These are phyloP conservation scores for Talaromyces adpressus DNA, from an alignment of 495 filamentous ascomycete genomes.

Conservation along the genomic window DNA sequence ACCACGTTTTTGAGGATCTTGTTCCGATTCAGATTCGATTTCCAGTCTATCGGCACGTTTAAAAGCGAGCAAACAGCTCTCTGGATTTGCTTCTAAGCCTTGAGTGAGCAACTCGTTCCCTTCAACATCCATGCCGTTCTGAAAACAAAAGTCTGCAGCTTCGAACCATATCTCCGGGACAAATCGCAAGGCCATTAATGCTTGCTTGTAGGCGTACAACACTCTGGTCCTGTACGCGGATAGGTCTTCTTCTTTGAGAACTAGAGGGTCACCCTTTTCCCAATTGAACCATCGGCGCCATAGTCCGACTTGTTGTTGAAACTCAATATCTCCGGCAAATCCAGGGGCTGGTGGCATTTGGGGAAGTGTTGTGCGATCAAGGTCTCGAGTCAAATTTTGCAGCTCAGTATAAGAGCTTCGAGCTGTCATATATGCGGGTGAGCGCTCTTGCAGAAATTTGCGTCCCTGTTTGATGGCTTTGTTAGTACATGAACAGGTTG, in stretches of 20 bases:
- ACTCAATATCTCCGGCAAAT: slow-evolving; percentile 82
- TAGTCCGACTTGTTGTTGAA: slow-evolving; percentile 73
- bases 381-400: slow-evolving; percentile 72
- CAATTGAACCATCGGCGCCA: slow-evolving; percentile 93
- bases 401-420: slow-evolving; percentile 76
- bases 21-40: slow-evolving; percentile 57
- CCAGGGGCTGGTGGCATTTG: slow-evolving; percentile 74
- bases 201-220: slow-evolving; percentile 87
- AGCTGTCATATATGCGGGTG: slow-evolving; percentile 88
- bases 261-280: slow-evolving; percentile 88
- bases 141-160: slow-evolving; percentile 86
- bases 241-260: slow-evolving; percentile 71
- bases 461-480: slow-evolving; percentile 46
- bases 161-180: slow-evolving; percentile 95
- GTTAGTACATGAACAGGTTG: slow-evolving; percentile 12
- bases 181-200: slow-evolving; percentile 87
- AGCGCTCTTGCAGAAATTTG: slow-evolving; percentile 87
- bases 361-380: slow-evolving; percentile 72
- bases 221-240: slow-evolving; percentile 67
- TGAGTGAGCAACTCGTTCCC: slow-evolving; percentile 73
- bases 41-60: slow-evolving; percentile 85
- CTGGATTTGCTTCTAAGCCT: slow-evolving; percentile 83
- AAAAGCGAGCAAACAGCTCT: slow-evolving; percentile 83
- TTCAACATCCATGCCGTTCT: slow-evolving; percentile 60
- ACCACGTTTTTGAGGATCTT: slow-evolving; percentile 61